Percentiles rank a stretch among this genome's conserved stretches.
These are phyloP conservation scores for Rhizopogon roseolus DNA, from an alignment of 768 basidiomycete genomes.

Conservation along the genomic window DNA sequence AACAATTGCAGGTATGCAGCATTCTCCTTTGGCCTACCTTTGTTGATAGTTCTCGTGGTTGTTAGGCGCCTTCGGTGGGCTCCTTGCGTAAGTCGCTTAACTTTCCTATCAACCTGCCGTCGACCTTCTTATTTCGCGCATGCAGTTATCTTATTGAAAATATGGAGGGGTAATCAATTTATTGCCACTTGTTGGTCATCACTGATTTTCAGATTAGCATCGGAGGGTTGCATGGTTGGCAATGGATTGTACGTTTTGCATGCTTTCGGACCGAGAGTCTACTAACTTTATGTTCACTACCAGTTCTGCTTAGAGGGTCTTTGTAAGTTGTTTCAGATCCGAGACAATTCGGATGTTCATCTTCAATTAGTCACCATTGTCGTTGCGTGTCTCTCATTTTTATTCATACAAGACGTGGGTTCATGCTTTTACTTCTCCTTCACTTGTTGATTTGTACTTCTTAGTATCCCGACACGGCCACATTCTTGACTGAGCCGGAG, in stretches of 20 bases:
- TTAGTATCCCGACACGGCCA: conserved; percentile 55
- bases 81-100: conserved; percentile 34
- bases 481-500: conserved; percentile 46
- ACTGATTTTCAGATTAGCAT: conserved; percentile 1
- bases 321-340: conserved; percentile 6
- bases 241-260: conserved; percentile 28
- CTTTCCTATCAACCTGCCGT: neutral
- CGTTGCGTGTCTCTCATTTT: conserved; percentile 29
- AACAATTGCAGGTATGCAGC: conserved; percentile 39
- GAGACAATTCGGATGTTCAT: neutral
- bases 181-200: conserved; percentile 7
- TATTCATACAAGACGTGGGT: conserved; percentile 49
- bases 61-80: conserved; percentile 41
- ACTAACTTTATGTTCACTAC: neutral
- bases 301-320: conserved; percentile 30
- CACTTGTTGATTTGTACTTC: neutral
- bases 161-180: conserved; percentile 29
- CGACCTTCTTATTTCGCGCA: neutral
- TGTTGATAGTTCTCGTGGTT: neutral
- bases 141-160: conserved; percentile 30
- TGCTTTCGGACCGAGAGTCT: neutral
- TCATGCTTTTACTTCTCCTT: neutral
- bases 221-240: conserved; percentile 30
- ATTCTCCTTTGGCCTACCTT: neutral
- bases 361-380: conserved; percentile 16